Conservation (phyloP, 352 stramenopile genomes). For the Hyaloperonospora arabidopsidis region DNA sequence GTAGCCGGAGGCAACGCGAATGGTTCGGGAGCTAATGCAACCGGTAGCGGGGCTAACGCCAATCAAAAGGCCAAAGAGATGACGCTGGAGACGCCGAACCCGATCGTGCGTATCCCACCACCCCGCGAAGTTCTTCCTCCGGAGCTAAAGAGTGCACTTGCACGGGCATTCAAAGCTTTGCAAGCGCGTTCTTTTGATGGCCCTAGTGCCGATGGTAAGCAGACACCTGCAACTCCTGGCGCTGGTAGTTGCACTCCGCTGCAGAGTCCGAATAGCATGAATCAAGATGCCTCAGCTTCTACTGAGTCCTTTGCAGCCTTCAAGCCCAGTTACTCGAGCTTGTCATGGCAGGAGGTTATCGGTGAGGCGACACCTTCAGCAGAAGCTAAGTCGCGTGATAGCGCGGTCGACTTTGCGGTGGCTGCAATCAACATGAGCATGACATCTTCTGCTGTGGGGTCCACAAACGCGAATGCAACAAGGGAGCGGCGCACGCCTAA, state of each 20-base stretch:
- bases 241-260: slow-evolving; percentile 49
- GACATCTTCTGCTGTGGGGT: slow-evolving; percentile 51
- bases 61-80: slow-evolving; percentile 70
- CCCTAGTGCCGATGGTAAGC: slow-evolving; percentile 30
- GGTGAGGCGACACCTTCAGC: slow-evolving; percentile 42
- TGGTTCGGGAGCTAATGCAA: slow-evolving; percentile 19
- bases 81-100: slow-evolving; percentile 61
- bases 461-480: slow-evolving; percentile 69
- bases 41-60: slow-evolving; percentile 19
- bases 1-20: slow-evolving; percentile 18
- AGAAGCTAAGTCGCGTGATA: slow-evolving; percentile 56
- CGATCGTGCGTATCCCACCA: slow-evolving; percentile 67
- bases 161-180: slow-evolving; percentile 68
- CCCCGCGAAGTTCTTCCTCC: slow-evolving; percentile 58
- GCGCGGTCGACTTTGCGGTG: slow-evolving; percentile 62
- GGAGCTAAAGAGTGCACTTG: slow-evolving; percentile 63
- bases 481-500: slow-evolving; percentile 70
- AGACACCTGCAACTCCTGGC: slow-evolving; percentile 27
- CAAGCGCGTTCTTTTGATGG: slow-evolving; percentile 59
- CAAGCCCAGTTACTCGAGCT: slow-evolving; percentile 46
- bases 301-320: slow-evolving; percentile 32
- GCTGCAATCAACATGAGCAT: slow-evolving; percentile 80
- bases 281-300: slow-evolving; percentile 24
- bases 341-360: slow-evolving; percentile 69
- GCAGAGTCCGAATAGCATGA: slow-evolving; percentile 53